phyloP scores from a whole-genome alignment of 2,329 filamentous ascomycete species.

The Pyrenochaeta sp. region DNA sequence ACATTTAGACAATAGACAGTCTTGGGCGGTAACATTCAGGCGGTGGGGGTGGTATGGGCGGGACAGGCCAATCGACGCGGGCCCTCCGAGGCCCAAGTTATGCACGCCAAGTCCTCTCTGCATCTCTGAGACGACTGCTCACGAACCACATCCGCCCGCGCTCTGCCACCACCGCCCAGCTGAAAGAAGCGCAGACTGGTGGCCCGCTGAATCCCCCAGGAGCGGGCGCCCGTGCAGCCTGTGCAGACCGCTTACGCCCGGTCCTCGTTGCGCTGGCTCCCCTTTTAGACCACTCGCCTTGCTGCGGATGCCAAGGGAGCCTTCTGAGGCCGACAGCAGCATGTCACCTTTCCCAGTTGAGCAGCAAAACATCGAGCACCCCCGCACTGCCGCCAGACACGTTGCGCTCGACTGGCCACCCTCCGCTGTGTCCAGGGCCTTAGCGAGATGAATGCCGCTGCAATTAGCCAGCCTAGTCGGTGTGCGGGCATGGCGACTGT shows the following conservation, averaged over 20 bases:
- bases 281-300: slow-evolving; percentile 2
- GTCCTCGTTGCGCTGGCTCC: neutral
- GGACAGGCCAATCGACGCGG: slow-evolving; percentile 14
- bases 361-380: slow-evolving; percentile 14
- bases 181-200: slow-evolving; percentile 13
- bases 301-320: slow-evolving; percentile 16
- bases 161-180: slow-evolving; percentile 14
- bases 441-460: slow-evolving; percentile 28
- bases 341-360: slow-evolving; percentile 8
- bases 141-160: slow-evolving; percentile 1
- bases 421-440: slow-evolving; percentile 5
- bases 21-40: slow-evolving; percentile 19
- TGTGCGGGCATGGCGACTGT: slow-evolving; percentile 20
- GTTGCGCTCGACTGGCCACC: slow-evolving; percentile 13
- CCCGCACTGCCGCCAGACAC: slow-evolving; percentile 18
- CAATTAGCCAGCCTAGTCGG: slow-evolving; percentile 22
- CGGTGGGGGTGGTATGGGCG: slow-evolving; percentile 13
- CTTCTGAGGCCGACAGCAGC: slow-evolving; percentile 2
- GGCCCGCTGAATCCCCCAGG: slow-evolving; percentile 18
- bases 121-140: neutral
- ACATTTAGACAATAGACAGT: slow-evolving; percentile 30
- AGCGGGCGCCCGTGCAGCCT: slow-evolving; percentile 3
- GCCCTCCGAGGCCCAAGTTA: slow-evolving; percentile 12
- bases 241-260: slow-evolving; percentile 12
- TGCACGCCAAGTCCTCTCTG: slow-evolving; percentile 22